Percentiles rank a stretch among this genome's conserved stretches.
Evolutionary conservation across 2,329 filamentous ascomycete genomes (phyloP).

Genomic region (Penicillium sp.): DNA sequence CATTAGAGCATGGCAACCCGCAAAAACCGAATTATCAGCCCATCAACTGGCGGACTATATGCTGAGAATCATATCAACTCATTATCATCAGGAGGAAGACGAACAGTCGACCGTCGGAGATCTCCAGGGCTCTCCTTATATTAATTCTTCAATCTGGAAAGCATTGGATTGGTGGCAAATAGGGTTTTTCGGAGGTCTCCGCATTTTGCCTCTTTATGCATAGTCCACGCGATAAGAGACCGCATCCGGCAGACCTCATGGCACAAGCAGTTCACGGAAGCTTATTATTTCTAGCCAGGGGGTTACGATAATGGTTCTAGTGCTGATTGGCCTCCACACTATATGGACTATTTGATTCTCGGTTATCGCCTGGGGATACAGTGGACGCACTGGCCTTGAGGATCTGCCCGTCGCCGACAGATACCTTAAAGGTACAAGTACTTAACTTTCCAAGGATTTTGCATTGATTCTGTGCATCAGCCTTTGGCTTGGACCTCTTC

Average conservation of each 20-base stretch:
- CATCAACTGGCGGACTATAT: constrained; percentile 7
- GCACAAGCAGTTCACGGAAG: not conserved
- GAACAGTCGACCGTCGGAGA: constrained; percentile 8
- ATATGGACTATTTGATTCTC: not conserved
- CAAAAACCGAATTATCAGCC: not conserved
- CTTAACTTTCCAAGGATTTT: no score
- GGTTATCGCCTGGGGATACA: not conserved
- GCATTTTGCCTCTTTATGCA: constrained; percentile 1
- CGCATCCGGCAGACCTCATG: not conserved
- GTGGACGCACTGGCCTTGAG: not conserved
- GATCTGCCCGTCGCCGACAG: not conserved
- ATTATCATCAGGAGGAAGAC: constrained; percentile 8
- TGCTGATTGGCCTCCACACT: constrained; percentile 12
- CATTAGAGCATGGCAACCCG: constrained; percentile 3
- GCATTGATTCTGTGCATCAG: not conserved
- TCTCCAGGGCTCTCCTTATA: constrained; percentile 18
- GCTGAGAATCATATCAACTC: constrained; percentile 4
- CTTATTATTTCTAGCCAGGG: constrained; percentile 5
- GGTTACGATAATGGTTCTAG: constrained; percentile 4
- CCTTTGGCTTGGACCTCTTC: no score
- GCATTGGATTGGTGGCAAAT: not conserved
- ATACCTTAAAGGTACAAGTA: not conserved
- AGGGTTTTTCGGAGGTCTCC: constrained; percentile 23
- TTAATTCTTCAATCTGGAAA: not conserved
- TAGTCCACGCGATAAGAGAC: constrained; percentile 7